A percentile compares a stretch with the other conserved stretches of the same genome.
Conservation (phyloP, 192 early-diverging fungal species). For the Umbelopsis ramanniana region DNA sequence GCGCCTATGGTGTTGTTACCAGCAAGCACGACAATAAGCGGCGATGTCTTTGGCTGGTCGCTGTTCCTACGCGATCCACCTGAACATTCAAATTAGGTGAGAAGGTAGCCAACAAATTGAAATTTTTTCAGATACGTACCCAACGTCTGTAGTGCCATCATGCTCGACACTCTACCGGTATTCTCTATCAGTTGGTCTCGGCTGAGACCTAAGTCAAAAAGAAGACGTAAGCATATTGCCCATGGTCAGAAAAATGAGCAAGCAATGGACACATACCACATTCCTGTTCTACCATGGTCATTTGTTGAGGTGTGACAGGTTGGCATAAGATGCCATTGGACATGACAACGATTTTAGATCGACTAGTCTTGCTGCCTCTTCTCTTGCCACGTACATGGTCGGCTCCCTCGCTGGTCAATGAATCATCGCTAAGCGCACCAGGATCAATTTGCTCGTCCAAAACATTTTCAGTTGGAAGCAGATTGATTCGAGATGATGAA, state of each 20-base stretch:
- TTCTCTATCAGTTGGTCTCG: conserved; percentile 83
- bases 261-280: conserved; percentile 9
- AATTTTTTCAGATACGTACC: conserved; percentile 20
- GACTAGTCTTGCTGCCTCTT: neutral
- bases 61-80: neutral
- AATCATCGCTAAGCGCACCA: conserved; percentile 34
- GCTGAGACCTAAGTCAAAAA: conserved; percentile 52
- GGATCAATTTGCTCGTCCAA: conserved; percentile 52
- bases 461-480: conserved; percentile 71
- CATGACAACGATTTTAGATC: neutral
- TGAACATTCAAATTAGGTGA: neutral
- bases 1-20: conserved; percentile 76
- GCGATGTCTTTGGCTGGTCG: neutral
- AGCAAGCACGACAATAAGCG: conserved; percentile 61
- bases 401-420: neutral
- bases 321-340: conserved; percentile 57
- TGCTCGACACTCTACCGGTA: conserved; percentile 73
- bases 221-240: neutral
- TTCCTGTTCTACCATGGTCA: conserved; percentile 68
- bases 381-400: neutral
- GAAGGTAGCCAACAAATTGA: neutral
- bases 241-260: neutral
- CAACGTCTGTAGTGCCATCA: conserved; percentile 70
- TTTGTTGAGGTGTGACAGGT: conserved; percentile 62
- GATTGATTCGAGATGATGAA: conserved; percentile 18